Percentiles rank a stretch among this genome's conserved stretches.
These are phyloP conservation scores for Mycena epipterygia DNA, from an alignment of 768 basidiomycete genomes.

Conservation along the genomic window DNA sequence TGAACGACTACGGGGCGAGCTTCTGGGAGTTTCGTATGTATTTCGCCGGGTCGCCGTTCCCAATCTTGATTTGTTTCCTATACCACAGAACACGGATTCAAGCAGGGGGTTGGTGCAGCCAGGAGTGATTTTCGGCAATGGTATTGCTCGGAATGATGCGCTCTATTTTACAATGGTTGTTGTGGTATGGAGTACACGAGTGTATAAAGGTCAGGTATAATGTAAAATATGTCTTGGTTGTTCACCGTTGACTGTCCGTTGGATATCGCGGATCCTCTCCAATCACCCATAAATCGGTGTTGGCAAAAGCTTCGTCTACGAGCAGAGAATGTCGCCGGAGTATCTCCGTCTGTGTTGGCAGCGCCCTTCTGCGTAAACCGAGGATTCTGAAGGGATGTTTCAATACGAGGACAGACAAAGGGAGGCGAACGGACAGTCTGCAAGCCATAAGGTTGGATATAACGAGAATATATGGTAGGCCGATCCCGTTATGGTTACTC, in stretches of 20 bases:
- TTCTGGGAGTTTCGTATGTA: constrained; percentile 78
- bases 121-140: constrained; percentile 49
- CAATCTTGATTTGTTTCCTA: not conserved
- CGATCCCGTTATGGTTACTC: constrained; percentile 48
- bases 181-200: not conserved
- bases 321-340: constrained; percentile 46
- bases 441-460: constrained; percentile 56
- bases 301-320: constrained; percentile 34
- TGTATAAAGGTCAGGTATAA: constrained; percentile 1
- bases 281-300: constrained; percentile 25
- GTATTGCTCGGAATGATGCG: constrained; percentile 42
- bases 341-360: constrained; percentile 50
- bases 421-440: constrained; percentile 44
- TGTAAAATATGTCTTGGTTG: no score
- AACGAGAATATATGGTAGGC: constrained; percentile 52
- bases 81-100: constrained; percentile 69
- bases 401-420: not conserved
- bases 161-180: not conserved
- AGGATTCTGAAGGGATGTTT: constrained; percentile 49
- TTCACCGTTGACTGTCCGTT: no score
- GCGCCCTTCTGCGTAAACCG: constrained; percentile 53
- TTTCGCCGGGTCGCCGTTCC: not conserved
- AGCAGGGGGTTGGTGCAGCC: constrained; percentile 66
- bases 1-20: constrained; percentile 57
- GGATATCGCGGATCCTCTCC: not conserved